Percentiles rank a stretch among this genome's conserved stretches.
These are phyloP conservation scores for Cucurbitaria berberidis DNA, from an alignment of 2,329 filamentous ascomycete species.

Conservation along the genomic window DNA sequence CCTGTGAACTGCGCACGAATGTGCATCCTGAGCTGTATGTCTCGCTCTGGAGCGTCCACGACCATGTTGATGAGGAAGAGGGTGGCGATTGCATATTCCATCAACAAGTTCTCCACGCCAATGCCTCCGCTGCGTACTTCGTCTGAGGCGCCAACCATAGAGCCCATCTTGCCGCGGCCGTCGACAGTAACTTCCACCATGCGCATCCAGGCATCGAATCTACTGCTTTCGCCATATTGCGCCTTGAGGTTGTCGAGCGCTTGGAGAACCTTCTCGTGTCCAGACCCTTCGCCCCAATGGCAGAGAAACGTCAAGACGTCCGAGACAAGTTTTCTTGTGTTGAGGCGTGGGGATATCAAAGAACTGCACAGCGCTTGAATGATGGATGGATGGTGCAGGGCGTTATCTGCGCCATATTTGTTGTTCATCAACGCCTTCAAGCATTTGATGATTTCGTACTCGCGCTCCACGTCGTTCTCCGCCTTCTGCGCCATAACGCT, in stretches of 20 bases:
- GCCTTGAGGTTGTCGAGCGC: constrained; percentile 90
- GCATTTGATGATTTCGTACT: constrained; percentile 98
- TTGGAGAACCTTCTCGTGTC: constrained; percentile 91
- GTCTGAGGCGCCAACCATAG: constrained; percentile 93
- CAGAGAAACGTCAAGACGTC: constrained; percentile 96
- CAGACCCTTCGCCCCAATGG: constrained; percentile 88
- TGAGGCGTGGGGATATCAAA: constrained; percentile 84
- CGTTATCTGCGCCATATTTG: constrained; percentile 97
- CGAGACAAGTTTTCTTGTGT: constrained; percentile 91
- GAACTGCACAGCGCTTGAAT: constrained; percentile 86
- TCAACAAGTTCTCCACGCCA: constrained; percentile 97
- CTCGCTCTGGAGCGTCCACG: constrained; percentile 85
- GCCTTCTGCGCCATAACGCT: constrained; percentile 56
- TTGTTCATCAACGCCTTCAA: constrained; percentile 98
- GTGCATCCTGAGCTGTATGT: constrained; percentile 90
- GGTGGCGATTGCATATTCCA: constrained; percentile 97
- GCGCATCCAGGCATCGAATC: constrained; percentile 98
- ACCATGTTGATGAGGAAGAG: constrained; percentile 97
- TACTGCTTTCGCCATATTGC: constrained; percentile 86
- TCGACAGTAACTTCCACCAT: constrained; percentile 97
- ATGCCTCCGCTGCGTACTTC: constrained; percentile 95
- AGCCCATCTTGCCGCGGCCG: constrained; percentile 98
- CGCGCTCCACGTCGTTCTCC: constrained; percentile 84
- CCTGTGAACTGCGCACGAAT: constrained; percentile 95
- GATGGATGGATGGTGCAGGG: constrained; percentile 85